Conservation (phyloP, 2,329 filamentous ascomycete species). For the Fusarium xyrophilum region DNA sequence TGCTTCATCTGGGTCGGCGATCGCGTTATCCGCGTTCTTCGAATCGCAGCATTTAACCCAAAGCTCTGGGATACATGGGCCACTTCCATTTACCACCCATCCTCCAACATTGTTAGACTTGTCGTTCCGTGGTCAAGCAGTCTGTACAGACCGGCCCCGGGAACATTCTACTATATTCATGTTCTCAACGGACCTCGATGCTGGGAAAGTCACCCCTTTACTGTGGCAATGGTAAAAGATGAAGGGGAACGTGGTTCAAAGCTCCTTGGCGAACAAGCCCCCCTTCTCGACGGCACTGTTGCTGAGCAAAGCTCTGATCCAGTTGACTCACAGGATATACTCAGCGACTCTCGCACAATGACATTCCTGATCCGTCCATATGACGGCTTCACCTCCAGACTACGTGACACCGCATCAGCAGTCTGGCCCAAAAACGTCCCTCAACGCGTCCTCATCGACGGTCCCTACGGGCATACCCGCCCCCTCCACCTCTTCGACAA, state of each 20-base stretch:
- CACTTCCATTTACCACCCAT: conserved; percentile 45
- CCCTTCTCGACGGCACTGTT: conserved; percentile 41
- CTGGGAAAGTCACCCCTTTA: conserved; percentile 61
- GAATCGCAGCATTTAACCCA: conserved; percentile 52
- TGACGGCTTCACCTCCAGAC: conserved; percentile 52
- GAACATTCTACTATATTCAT: conserved; percentile 56
- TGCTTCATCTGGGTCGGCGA: conserved; percentile 59
- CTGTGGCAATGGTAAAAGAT: conserved; percentile 47
- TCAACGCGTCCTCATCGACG: conserved; percentile 52
- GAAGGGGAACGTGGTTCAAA: conserved; percentile 23
- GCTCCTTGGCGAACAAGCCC: conserved; percentile 43
- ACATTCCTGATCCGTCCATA: conserved; percentile 56
- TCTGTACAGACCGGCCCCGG: conserved; percentile 47
- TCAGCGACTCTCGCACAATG: conserved; percentile 37
- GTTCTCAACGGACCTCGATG: conserved; percentile 49
- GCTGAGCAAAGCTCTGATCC: background rate
- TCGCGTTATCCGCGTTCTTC: conserved; percentile 53
- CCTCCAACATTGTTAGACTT: conserved; percentile 53
- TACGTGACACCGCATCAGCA: conserved; percentile 43
- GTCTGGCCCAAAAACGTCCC: conserved; percentile 37
- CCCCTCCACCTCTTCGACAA: conserved; percentile 49
- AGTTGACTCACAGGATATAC: background rate
- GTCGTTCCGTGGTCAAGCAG: conserved; percentile 47
- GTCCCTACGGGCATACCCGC: conserved; percentile 53
- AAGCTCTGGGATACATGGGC: conserved; percentile 48